phyloP scores from a whole-genome alignment of 163 green algal species.

The Scenedesmus sp. region DNA sequence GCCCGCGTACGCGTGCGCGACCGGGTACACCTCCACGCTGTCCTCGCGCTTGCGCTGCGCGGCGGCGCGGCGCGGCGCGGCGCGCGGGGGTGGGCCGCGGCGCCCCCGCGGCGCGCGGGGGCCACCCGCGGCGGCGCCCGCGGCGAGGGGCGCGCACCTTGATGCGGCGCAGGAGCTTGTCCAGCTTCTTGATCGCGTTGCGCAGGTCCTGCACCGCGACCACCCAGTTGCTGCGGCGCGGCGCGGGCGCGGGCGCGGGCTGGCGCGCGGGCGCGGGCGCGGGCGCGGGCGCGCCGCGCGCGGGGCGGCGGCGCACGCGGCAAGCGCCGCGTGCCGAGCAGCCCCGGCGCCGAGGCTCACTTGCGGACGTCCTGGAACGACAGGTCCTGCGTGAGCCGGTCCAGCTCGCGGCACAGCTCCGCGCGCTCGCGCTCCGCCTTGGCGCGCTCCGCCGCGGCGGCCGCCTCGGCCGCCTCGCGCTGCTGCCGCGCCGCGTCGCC shows the following conservation, averaged over 20 bases:
- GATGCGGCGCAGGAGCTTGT: conserved; percentile 56
- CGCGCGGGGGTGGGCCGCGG: no score
- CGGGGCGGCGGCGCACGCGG: no score
- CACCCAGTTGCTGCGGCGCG: conserved; percentile 28
- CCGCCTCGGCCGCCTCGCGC: background rate
- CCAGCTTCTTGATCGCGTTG: conserved; percentile 68
- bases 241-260: no score
- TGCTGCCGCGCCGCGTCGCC: background rate
- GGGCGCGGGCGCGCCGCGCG: no score
- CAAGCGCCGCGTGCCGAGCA: no score
- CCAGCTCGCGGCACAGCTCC: conserved; percentile 52
- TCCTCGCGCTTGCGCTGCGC: conserved; percentile 53
- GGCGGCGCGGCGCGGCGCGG: no score
- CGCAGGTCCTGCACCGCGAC: conserved; percentile 52
- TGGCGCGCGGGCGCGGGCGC: no score
- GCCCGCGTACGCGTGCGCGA: conserved; percentile 43
- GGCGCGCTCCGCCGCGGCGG: background rate
- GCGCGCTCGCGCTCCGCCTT: conserved; percentile 53
- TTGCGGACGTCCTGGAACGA: conserved; percentile 60
- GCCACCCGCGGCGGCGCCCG: background rate
- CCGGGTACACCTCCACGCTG: conserved; percentile 55
- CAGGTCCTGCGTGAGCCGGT: conserved; percentile 53
- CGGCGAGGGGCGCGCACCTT: conserved; percentile 45
- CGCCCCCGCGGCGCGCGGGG: no score
- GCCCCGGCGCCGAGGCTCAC: no score